Conservation (phyloP, 306 rosid genomes). For the Citrullus mucosospermus region DNA sequence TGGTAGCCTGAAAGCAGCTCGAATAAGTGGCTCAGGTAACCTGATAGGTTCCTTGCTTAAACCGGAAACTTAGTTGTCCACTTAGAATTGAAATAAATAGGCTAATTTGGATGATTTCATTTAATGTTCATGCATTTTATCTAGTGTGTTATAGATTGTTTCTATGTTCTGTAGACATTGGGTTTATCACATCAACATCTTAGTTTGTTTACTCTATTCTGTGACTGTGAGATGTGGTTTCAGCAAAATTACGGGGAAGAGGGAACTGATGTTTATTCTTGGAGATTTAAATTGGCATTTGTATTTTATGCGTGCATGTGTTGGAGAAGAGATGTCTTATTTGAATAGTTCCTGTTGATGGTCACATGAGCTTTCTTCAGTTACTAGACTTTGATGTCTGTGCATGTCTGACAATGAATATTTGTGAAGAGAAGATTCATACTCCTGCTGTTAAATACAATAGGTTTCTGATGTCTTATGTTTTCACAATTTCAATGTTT, state of each 20-base stretch:
- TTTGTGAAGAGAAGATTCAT: not conserved
- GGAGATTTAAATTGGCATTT: not conserved
- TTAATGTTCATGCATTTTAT: not conserved
- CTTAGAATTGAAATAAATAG: not conserved
- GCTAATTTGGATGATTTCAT: not conserved
- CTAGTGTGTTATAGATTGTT: not conserved
- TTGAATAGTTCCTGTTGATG: not conserved
- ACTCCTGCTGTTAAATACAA: not conserved
- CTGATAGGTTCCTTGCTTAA: not conserved
- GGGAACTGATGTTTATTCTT: not conserved
- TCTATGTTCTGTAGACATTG: not conserved
- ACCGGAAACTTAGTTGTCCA: not conserved
- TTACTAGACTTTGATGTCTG: not conserved
- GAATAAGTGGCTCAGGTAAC: constrained; percentile 37
- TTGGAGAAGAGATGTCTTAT: not conserved
- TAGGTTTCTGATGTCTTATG: constrained; percentile 3
- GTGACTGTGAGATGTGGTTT: not conserved
- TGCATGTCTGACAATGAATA: not conserved
- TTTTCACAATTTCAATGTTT: not conserved
- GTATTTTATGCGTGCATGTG: not conserved
- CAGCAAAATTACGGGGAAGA: not conserved
- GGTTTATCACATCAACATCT: not conserved
- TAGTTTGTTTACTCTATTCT: not conserved
- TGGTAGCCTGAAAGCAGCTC: constrained; percentile 41
- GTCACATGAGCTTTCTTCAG: not conserved